Conservation (phyloP, 2,329 filamentous ascomycete genomes). For the Parastagonospora nodorum region DNA sequence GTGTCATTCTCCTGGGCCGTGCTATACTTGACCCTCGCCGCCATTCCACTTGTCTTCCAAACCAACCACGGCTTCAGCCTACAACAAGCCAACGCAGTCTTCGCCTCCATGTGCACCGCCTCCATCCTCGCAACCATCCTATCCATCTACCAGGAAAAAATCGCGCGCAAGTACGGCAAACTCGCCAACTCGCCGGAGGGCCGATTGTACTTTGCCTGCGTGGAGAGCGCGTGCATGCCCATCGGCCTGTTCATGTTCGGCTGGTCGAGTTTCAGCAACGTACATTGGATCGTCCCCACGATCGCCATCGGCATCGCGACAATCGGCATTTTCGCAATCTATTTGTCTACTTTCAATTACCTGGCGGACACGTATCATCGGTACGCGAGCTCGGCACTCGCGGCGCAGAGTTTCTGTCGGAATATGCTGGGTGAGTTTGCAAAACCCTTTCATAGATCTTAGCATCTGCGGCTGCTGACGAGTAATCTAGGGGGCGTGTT, state of each 20-base stretch:
- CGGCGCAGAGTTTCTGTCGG: slow-evolving; percentile 83
- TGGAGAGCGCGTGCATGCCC: slow-evolving; percentile 76
- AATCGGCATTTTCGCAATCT: slow-evolving; percentile 80
- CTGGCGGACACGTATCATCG: slow-evolving; percentile 85
- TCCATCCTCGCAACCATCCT: slow-evolving; percentile 68
- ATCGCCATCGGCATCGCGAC: slow-evolving; percentile 75
- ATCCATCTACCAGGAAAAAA: slow-evolving; percentile 73
- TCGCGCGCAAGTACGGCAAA: slow-evolving; percentile 58
- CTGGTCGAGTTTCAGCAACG: slow-evolving; percentile 66
- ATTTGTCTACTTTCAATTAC: slow-evolving; percentile 87
- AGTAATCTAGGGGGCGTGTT: slow-evolving; percentile 66
- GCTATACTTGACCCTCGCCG: slow-evolving; percentile 82
- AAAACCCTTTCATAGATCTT: background rate
- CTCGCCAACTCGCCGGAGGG: slow-evolving; percentile 65
- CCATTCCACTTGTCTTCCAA: slow-evolving; percentile 77
- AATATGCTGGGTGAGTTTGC: slow-evolving; percentile 68
- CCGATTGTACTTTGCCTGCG: slow-evolving; percentile 80
- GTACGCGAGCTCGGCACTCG: slow-evolving; percentile 84
- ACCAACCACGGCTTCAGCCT: slow-evolving; percentile 70
- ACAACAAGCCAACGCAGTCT: slow-evolving; percentile 72
- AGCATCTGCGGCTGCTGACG: slow-evolving; percentile 3
- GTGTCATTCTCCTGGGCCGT: slow-evolving; percentile 88
- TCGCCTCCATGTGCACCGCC: slow-evolving; percentile 72
- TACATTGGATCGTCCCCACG: slow-evolving; percentile 74
- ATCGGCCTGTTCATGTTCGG: slow-evolving; percentile 82